phyloP scores from a whole-genome alignment of 768 basidiomycete genomes.

The Amanita rubescens region DNA sequence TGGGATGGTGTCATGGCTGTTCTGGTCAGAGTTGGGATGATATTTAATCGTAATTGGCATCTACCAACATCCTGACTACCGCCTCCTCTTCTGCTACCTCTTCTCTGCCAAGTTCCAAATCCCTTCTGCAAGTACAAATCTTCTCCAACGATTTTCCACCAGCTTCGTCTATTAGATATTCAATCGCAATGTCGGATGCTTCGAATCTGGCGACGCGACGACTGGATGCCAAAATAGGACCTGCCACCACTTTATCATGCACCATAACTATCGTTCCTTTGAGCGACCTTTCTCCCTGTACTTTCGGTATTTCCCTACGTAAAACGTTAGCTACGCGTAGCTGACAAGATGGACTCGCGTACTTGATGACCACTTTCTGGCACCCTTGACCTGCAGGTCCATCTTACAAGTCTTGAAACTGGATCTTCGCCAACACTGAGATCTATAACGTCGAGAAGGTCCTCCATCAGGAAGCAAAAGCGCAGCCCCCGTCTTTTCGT shows the following conservation, averaged over 20 bases:
- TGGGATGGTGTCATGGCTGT: too few relatives aligned
- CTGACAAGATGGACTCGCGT: slow-evolving; percentile 3
- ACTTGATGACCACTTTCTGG: slow-evolving; percentile 27
- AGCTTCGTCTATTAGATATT: slow-evolving; percentile 39
- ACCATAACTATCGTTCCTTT: slow-evolving; percentile 52
- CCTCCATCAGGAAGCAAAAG: slow-evolving; percentile 59
- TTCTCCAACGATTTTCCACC: slow-evolving; percentile 36
- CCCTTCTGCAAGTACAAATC: slow-evolving; percentile 29
- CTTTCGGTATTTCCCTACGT: slow-evolving; percentile 17
- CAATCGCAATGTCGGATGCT: slow-evolving; percentile 55
- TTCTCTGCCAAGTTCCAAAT: slow-evolving; percentile 6
- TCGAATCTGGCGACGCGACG: slow-evolving; percentile 57
- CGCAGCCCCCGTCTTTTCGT: slow-evolving; percentile 57
- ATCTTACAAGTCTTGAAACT: slow-evolving; percentile 62
- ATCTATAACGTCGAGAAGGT: slow-evolving; percentile 52
- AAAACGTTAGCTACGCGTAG: not conserved
- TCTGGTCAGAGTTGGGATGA: too few relatives aligned
- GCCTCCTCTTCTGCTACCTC: not conserved
- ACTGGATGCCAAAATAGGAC: slow-evolving; percentile 54
- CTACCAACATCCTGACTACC: slow-evolving; percentile 12
- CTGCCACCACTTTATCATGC: slow-evolving; percentile 48
- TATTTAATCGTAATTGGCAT: not conserved
- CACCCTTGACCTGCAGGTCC: slow-evolving; percentile 58
- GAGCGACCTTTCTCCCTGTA: slow-evolving; percentile 11
- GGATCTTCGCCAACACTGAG: slow-evolving; percentile 64